Conservation (phyloP, 148 eudicot species). For the Camellia lanceoleosa region DNA sequence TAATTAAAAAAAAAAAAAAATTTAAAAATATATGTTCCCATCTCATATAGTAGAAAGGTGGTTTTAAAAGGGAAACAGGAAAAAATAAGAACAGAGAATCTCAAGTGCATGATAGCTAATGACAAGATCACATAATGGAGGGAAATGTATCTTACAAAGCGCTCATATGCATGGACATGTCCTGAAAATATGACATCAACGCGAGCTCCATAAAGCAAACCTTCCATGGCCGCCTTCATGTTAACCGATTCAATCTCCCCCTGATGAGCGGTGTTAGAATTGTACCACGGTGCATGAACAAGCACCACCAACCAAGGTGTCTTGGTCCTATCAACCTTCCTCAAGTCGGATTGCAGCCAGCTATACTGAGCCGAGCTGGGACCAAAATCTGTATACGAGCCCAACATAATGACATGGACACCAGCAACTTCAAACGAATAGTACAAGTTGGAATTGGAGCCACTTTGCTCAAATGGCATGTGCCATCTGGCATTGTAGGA, state of each 20-base stretch:
- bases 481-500: constrained; percentile 76
- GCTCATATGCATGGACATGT: constrained; percentile 86
- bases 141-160: constrained; percentile 53
- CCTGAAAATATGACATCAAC: constrained; percentile 72
- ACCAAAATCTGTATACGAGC: constrained; percentile 63
- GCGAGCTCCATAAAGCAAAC: constrained; percentile 41
- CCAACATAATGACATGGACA: constrained; percentile 68
- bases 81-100: too few relatives aligned
- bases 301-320: constrained; percentile 68
- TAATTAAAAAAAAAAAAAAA: too few relatives aligned
- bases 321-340: constrained; percentile 42
- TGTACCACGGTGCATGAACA: constrained; percentile 83
- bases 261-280: constrained; percentile 57
- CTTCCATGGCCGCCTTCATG: constrained; percentile 66
- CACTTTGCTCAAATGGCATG: constrained; percentile 70
- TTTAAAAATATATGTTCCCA: too few relatives aligned
- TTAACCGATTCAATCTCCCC: constrained; percentile 49
- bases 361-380: constrained; percentile 49
- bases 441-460: constrained; percentile 57
- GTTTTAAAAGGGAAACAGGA: too few relatives aligned
- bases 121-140: not conserved
- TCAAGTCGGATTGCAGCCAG: constrained; percentile 58
- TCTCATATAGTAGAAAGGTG: too few relatives aligned
- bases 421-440: constrained; percentile 67
- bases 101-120: too few relatives aligned